A percentile compares a stretch with the other conserved stretches of the same genome.
Evolutionary conservation across 2,329 filamentous ascomycete genomes (phyloP).

Genomic region (Macrophomina pseudophaseolina): DNA sequence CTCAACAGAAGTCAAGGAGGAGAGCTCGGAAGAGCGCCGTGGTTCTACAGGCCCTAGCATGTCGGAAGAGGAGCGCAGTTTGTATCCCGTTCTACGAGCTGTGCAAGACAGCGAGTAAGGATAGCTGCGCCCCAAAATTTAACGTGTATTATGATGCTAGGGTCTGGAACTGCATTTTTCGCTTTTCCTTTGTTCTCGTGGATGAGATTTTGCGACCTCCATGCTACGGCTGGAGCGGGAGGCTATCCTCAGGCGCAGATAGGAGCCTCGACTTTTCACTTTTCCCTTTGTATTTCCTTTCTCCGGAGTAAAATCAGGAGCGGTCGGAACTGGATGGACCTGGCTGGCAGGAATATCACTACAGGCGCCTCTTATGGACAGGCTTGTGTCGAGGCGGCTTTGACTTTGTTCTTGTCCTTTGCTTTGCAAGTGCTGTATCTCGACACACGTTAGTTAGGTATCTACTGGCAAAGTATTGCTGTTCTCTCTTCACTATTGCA

Average conservation of each 20-base stretch:
- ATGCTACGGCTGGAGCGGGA: constrained; percentile 25
- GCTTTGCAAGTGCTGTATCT: constrained; percentile 12
- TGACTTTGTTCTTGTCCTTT: constrained; percentile 7
- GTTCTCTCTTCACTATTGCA: background rate
- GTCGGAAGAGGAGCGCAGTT: constrained; percentile 45
- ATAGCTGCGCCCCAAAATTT: background rate
- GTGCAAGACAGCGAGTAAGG: constrained; percentile 46
- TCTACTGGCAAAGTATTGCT: constrained; percentile 15
- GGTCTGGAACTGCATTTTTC: constrained; percentile 20
- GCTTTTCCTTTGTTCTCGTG: constrained; percentile 13
- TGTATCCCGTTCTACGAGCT: constrained; percentile 48
- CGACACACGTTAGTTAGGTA: constrained; percentile 17
- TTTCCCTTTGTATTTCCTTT: constrained; percentile 18
- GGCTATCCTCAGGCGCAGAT: constrained; percentile 5
- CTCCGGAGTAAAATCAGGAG: constrained; percentile 20
- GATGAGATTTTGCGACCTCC: constrained; percentile 22
- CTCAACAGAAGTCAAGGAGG: constrained; percentile 31
- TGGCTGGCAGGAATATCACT: constrained; percentile 16
- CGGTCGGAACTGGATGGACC: constrained; percentile 3
- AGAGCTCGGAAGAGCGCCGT: constrained; percentile 31
- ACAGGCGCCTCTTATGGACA: constrained; percentile 24
- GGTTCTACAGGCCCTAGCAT: constrained; percentile 35
- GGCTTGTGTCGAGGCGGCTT: constrained; percentile 25
- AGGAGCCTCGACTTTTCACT: background rate
- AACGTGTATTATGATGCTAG: constrained; percentile 23